phyloP scores from a whole-genome alignment of 371 early-diverging fungal species.

The Umbelopsis sp. region DNA sequence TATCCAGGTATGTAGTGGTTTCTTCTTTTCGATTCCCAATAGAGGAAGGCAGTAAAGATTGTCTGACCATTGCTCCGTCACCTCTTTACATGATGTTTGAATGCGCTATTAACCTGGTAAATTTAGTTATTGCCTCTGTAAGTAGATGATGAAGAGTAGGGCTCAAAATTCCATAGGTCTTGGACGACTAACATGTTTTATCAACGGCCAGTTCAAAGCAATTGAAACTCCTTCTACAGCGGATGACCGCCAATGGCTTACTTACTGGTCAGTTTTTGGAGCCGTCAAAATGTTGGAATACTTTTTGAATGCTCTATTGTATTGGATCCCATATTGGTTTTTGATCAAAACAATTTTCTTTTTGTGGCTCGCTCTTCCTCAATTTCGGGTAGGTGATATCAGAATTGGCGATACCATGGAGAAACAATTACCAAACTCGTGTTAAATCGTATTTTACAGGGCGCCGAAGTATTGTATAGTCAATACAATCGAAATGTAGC shows the following conservation, averaged over 20 bases:
- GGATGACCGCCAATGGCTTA: conserved; percentile 76
- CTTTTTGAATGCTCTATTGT: conserved; percentile 65
- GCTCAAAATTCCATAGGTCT: not conserved
- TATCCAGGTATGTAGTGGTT: conserved; percentile 68
- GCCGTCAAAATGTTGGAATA: conserved; percentile 69
- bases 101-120: no score
- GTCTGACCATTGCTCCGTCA: not conserved
- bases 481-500: not conserved
- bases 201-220: conserved; percentile 53
- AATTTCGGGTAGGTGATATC: conserved; percentile 38
- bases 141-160: not conserved
- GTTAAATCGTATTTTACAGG: not conserved
- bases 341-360: conserved; percentile 72
- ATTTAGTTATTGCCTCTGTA: conserved; percentile 10
- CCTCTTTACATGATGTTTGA: not conserved
- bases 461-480: not conserved
- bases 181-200: not conserved
- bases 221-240: conserved; percentile 65
- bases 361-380: conserved; percentile 73
- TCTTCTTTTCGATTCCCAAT: no score
- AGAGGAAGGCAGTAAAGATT: not conserved
- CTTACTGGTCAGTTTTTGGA: conserved; percentile 71
- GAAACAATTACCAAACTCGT: not conserved
- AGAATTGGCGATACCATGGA: not conserved
- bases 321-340: conserved; percentile 83